phyloP scores from a whole-genome alignment of 169 alveolate species.

The Theileria equi region DNA sequence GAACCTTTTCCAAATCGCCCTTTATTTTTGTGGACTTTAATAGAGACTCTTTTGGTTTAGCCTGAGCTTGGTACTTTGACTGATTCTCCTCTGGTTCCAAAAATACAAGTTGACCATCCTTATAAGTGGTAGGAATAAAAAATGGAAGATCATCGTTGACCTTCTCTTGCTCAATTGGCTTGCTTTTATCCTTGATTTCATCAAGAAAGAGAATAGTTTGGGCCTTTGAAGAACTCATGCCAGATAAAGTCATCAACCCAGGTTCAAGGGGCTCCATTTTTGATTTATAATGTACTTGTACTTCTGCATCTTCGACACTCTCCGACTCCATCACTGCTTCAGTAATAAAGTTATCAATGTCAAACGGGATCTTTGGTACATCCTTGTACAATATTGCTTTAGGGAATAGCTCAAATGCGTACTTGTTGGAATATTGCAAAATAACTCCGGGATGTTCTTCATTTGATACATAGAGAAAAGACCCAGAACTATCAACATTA shows the following conservation, averaged over 20 bases:
- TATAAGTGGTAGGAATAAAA: slow-evolving; percentile 60
- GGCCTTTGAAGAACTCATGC: slow-evolving; percentile 25
- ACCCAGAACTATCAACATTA: slow-evolving; percentile 49
- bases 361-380: slow-evolving; percentile 25
- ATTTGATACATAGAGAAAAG: slow-evolving; percentile 40
- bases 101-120: slow-evolving; percentile 63
- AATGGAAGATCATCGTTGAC: slow-evolving; percentile 53
- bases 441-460: slow-evolving; percentile 56
- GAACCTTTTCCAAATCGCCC: slow-evolving; percentile 25
- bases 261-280: slow-evolving; percentile 13
- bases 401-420: slow-evolving; percentile 48
- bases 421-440: slow-evolving; percentile 48
- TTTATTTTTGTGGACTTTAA: not conserved
- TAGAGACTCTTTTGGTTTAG: slow-evolving; percentile 6
- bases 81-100: slow-evolving; percentile 37
- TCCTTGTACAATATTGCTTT: slow-evolving; percentile 57
- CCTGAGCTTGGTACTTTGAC: not conserved
- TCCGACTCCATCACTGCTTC: slow-evolving; percentile 6
- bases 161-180: slow-evolving; percentile 56
- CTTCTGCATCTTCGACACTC: slow-evolving; percentile 2
- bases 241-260: slow-evolving; percentile 54
- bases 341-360: not conserved
- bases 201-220: slow-evolving; percentile 50
- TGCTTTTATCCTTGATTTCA: slow-evolving; percentile 52
- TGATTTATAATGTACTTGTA: slow-evolving; percentile 25